Base-by-base conservation (phyloP, 768 basidiomycete species). In the Pulveroboletus sp. region DNA sequence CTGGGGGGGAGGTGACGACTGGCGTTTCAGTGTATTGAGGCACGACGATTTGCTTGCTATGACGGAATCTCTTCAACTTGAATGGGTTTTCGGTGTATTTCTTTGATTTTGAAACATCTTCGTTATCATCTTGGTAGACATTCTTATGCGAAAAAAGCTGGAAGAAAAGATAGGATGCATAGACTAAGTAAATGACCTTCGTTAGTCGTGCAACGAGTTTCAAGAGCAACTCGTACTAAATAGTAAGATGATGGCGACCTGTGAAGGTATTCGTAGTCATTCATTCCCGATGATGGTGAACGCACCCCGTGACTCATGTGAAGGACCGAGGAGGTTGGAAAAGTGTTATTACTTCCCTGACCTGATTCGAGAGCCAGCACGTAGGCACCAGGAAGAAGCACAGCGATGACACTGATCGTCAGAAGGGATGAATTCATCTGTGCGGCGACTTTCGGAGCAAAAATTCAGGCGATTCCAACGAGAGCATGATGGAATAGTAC, bases 211-310 rank as follows among this genome's bases (percentile, higher is more conserved):
- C 6, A 30, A 20, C 23, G 12, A 30, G 17, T 22, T 11, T 22
- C 4, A 31, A 37, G 27, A 39, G 26, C 10, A 17, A n/a, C 54
- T 63, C 81, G 35, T 63, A 89, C 88, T 83, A 63, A 85, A 73
- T n/a, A 93, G 73, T 6, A 93, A 73, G 45, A 93, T 77, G 42
- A 93, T 73, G 4, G 90, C 80, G 5, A 88, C 84, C 85, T 87
- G 53, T 1, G 20, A 42, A 17, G 8, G 19, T 16, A 2, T 58
- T n/a, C 63, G 41, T 51, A 49, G 26, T 41, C 22, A 39, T 47
- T 34, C 14, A 19, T 19, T 3, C 37, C 10, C 19, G 17, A 32
- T 39, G 5, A 22, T 9, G 13, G 24, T 35, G 9, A 34, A 57
- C 83, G 36, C 56, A 89, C 88, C 5, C 86, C 87, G 56, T 80